These are phyloP conservation scores for Nannizzia gypsea DNA, from an alignment of 2,329 filamentous ascomycete genomes.

Conservation along the genomic window DNA sequence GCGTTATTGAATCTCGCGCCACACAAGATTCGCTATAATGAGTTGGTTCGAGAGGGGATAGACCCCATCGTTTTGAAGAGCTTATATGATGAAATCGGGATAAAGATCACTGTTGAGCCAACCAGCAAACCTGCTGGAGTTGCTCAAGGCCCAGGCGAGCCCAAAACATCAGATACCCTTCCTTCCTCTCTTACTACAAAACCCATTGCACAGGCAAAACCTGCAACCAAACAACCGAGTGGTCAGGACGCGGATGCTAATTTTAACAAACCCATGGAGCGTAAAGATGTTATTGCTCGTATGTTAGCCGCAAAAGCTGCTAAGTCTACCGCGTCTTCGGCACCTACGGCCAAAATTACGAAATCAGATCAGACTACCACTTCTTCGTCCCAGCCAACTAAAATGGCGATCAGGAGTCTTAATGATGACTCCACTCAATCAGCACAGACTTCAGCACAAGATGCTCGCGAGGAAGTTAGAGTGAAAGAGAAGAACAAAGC, in stretches of 20 bases:
- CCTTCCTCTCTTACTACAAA: background rate
- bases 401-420: background rate
- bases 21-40: conserved; percentile 59
- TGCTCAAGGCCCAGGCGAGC: background rate
- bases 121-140: background rate
- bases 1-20: conserved; percentile 52
- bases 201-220: background rate
- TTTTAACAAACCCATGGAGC: conserved; percentile 43
- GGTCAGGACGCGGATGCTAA: conserved; percentile 7
- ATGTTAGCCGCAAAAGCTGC: conserved; percentile 61
- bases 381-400: background rate
- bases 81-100: conserved; percentile 57
- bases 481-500: conserved; percentile 44
- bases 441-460: background rate
- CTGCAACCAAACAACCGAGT: background rate
- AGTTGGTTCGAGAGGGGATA: conserved; percentile 62
- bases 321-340: conserved; percentile 27
- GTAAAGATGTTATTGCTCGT: conserved; percentile 65
- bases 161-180: background rate
- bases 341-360: background rate
- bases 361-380: background rate
- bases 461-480: conserved; percentile 12
- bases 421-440: background rate
- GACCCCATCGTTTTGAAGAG: conserved; percentile 49
- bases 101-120: conserved; percentile 31